Base-by-base conservation (phyloP, 805 yeast genomes). In the Wickerhamiella sergipiensis region DNA sequence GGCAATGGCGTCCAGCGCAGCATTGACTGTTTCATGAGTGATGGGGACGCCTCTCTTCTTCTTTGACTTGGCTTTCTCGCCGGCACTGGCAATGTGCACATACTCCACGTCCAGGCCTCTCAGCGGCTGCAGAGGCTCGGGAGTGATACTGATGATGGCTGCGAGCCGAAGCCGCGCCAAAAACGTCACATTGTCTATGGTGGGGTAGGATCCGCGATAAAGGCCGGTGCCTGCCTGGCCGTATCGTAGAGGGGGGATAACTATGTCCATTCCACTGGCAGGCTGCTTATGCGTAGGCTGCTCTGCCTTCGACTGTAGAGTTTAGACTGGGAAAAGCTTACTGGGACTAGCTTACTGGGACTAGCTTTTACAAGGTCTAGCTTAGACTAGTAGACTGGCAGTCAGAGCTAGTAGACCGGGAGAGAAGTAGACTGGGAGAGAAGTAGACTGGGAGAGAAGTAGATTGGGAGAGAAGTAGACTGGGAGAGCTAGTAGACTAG, bases 171-270 rank as follows among this genome's bases (percentile, higher is more conserved):
- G 71, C 33, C 86, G 73, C 55, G 74, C 70, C 9, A 92, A 68
- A 60, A 82, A 92, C 8, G 81, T 72, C 53, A 77, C 72, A 61
- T 87, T 89, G 51, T 81, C 74, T 46, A 79, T 78, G 49, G 92
- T 74, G 1, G 97, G 97, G 59, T 84, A 85, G 1, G 94, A 83
- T 0, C 97, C 97, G 45, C 97, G 68, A 60, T 80, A 84, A 3
- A 90, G 68, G 47, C 75, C 71, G 1, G 83, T 78, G 59, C 83
- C 85, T 2, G 89, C 78, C 15, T 78, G 71, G 47, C 80, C 79
- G 65, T 83, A 92, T 52, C 87, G 73, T 53, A 89, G 70, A 1
- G 98, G 97, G 19, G 61, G 60, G 2, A 24, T n/a, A 10, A 42
- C 26, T 8, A 21, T 12, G 33, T 29, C 33, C 33, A 29, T 29